Evolutionary conservation across 2,329 filamentous ascomycete species (phyloP).

Genomic region (Sclerotinia trifoliorum): DNA sequence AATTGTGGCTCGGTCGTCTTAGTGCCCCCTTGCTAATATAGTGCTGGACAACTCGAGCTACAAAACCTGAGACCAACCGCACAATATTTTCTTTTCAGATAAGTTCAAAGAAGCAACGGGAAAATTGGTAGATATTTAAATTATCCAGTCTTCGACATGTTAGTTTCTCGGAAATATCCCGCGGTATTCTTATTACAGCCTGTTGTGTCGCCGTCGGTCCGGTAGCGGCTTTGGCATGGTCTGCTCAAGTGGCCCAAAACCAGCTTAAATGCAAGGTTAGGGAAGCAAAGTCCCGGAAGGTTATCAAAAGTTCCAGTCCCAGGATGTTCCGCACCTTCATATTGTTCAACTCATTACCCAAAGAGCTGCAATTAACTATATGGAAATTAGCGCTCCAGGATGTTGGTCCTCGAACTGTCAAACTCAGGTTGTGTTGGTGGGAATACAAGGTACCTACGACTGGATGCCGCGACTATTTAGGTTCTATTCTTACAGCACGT

Average conservation of each 20-base stretch:
- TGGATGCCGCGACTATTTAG: background rate
- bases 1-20: background rate
- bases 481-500: background rate
- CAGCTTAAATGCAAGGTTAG: background rate
- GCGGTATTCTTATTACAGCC: background rate
- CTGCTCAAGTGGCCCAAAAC: background rate
- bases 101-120: background rate
- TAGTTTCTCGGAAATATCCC: too few species aligned
- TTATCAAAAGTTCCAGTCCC: background rate
- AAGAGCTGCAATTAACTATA: background rate
- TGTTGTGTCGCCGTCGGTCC: too few species aligned
- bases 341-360: background rate
- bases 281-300: background rate
- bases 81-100: background rate
- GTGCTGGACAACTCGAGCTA: background rate
- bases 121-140: background rate
- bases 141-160: background rate
- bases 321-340: background rate
- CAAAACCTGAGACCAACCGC: rapidly evolving
- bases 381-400: background rate
- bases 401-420: background rate
- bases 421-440: background rate
- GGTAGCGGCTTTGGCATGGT: too few species aligned
- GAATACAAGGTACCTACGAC: background rate
- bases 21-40: too few species aligned